These are phyloP conservation scores for Aciculoconidium aculeatum DNA, from an alignment of 805 yeast species.

Conservation along the genomic window DNA sequence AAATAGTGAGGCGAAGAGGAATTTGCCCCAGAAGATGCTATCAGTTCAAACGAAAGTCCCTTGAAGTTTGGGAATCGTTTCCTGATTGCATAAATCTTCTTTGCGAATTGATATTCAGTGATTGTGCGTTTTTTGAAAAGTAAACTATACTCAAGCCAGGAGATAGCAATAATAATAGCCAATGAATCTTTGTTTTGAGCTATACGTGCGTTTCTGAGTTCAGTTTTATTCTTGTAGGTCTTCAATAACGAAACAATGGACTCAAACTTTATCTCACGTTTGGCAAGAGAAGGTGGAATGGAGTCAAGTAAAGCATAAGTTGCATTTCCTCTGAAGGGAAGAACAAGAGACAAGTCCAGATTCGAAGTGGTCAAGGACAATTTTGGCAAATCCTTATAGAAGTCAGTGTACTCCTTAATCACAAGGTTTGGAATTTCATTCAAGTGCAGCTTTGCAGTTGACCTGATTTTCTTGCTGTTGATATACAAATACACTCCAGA, in stretches of 20 bases:
- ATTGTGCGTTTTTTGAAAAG: conserved; percentile 34
- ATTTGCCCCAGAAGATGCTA: conserved; percentile 71
- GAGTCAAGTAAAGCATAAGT: conserved; percentile 27
- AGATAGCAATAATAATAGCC: conserved; percentile 64
- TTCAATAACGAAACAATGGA: conserved; percentile 48
- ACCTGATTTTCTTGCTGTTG: conserved; percentile 39
- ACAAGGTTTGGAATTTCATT: conserved; percentile 19
- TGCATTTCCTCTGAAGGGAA: conserved; percentile 26
- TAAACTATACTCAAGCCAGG: conserved; percentile 72
- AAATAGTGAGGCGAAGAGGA: conserved; percentile 73
- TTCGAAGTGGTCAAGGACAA: conserved; percentile 16
- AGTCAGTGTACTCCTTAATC: conserved; percentile 47
- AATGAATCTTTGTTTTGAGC: conserved; percentile 86
- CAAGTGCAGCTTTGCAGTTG: conserved; percentile 23
- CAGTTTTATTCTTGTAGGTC: conserved; percentile 68
- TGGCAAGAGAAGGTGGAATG: conserved; percentile 25
- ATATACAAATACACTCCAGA: conserved; percentile 46
- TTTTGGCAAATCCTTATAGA: conserved; percentile 50
- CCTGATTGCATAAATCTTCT: conserved; percentile 52
- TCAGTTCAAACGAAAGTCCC: conserved; percentile 72
- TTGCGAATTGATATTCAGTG: conserved; percentile 63
- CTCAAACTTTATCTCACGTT: conserved; percentile 17
- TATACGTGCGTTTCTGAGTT: conserved; percentile 59
- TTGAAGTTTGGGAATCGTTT: conserved; percentile 47
- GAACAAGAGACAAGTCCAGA: conserved; percentile 17